Evolutionary conservation across 2,329 filamentous ascomycete species (phyloP), one percentile per base, ranked within the genome.

Genomic region (Calonectria crousiana): DNA sequence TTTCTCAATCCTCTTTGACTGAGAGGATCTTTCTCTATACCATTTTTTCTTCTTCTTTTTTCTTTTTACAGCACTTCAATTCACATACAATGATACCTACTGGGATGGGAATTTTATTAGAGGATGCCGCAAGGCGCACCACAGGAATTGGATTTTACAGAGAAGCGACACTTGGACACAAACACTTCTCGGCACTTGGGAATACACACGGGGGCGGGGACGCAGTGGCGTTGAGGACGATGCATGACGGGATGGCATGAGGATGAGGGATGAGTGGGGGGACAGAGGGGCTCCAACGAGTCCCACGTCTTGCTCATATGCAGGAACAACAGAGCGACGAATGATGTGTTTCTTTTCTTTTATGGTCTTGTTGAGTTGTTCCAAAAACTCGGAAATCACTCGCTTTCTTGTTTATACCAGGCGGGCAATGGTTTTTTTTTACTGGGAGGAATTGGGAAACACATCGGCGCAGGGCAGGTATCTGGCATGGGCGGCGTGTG

Each of bases 91-190:
- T 80, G 81, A 81, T 81, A 83, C 82, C 81, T 79, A 79, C 82
- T 81, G 80, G 82, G 76, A 79, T 83, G 79, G 83, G 81, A 74
- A 36, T 78, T 76, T 81, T 72, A 65, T 49, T 83, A 86, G 82
- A 86, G 81, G 82, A 83, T 78, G 85, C 85, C 85, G 85, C 85
- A 80, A 87, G 85, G 86, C 85, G 75, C 74, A 77, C 72, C 56
- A 77, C 62, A 64, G 76, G 74, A 72, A 76, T 73, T 65, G 76
- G 78, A 75, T 69, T 74, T 74, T 76, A 77, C 75, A 76, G 75
- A 77, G 70, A 76, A 78, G 78, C 79, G 77, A 83, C 81, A 82
- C 78, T 81, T 83, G 80, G 78, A 81, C 71, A 78, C 78, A 78
- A 78, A 72, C 72, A 79, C 76, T 80, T 80, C 75, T 79, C 77